Evolutionary conservation across 2,329 filamentous ascomycete genomes (phyloP).

Genomic region (Lecanoromycetidae sp.): DNA sequence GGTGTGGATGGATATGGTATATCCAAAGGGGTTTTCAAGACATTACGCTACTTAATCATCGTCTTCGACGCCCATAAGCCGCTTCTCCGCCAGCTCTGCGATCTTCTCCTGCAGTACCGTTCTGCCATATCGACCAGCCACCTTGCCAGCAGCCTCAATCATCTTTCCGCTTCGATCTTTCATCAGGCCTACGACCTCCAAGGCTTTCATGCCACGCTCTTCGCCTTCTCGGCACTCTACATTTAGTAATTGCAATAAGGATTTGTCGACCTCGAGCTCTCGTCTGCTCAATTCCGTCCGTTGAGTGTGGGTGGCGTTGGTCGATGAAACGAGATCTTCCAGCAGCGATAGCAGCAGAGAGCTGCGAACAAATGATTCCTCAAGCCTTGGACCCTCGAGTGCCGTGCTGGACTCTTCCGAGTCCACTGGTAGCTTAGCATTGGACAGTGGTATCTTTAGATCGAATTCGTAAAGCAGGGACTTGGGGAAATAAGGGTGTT

Average conservation of each 20-base stretch:
- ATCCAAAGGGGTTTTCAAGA: neutral
- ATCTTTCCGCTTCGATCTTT: conserved; percentile 74
- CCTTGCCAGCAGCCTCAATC: conserved; percentile 80
- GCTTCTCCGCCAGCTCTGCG: conserved; percentile 63
- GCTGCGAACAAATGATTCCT: conserved; percentile 70
- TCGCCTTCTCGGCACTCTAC: conserved; percentile 86
- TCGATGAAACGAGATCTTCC: conserved; percentile 59
- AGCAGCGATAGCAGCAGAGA: conserved; percentile 62
- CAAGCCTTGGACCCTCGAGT: conserved; percentile 50
- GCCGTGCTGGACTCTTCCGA: conserved; percentile 24
- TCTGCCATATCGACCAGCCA: conserved; percentile 74
- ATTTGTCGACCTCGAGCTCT: conserved; percentile 81
- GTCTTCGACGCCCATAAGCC: conserved; percentile 49
- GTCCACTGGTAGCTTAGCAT: conserved; percentile 31
- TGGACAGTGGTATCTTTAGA: conserved; percentile 69
- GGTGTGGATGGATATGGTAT: neutral
- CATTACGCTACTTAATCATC: conserved; percentile 20
- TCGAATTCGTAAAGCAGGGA: conserved; percentile 87
- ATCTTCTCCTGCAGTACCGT: conserved; percentile 82
- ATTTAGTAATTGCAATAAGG: conserved; percentile 75
- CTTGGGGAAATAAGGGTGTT: conserved; percentile 83
- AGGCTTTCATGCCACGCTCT: conserved; percentile 83
- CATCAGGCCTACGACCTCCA: conserved; percentile 83
- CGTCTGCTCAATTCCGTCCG: conserved; percentile 55
- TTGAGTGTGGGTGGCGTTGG: conserved; percentile 52